Conservation (phyloP, 2,329 filamentous ascomycete genomes). For the Harringtonia lauricola region DNA sequence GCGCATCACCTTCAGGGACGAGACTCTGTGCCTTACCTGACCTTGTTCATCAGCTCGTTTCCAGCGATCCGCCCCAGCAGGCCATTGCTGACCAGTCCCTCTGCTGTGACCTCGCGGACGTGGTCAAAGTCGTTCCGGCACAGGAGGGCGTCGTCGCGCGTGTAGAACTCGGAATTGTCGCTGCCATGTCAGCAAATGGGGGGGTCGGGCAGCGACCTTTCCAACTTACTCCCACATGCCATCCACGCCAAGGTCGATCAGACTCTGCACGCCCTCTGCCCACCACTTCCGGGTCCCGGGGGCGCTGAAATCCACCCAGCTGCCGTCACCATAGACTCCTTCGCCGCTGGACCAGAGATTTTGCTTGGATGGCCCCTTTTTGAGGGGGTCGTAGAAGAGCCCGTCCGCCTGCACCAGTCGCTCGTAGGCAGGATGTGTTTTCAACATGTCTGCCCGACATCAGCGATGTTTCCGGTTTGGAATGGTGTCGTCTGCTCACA, state of each 20-base stretch:
- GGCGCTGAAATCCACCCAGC: not conserved
- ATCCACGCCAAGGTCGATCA: not conserved
- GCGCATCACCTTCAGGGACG: not conserved
- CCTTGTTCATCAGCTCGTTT: conserved; percentile 1
- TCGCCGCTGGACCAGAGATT: not conserved
- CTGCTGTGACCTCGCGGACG: not conserved
- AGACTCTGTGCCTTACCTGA: not conserved
- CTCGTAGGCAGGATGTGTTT: not conserved
- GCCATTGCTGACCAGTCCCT: not conserved
- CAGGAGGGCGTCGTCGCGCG: not conserved
- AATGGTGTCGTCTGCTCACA: no score
- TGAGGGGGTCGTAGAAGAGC: not conserved
- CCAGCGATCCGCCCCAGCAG: not conserved
- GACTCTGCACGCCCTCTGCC: not conserved
- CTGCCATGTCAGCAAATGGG: not conserved
- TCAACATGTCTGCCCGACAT: not conserved
- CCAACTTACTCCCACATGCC: conserved; percentile 1
- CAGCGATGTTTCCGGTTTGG: no score
- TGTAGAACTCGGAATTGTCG: not conserved
- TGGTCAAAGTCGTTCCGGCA: not conserved
- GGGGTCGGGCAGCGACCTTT: not conserved
- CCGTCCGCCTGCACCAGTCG: not conserved
- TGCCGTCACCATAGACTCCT: not conserved
- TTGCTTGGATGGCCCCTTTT: not conserved
- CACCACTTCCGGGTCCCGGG: not conserved